Evolutionary conservation across 2,329 filamentous ascomycete species (phyloP).

Genomic region (Chaetomiaceae sp.): DNA sequence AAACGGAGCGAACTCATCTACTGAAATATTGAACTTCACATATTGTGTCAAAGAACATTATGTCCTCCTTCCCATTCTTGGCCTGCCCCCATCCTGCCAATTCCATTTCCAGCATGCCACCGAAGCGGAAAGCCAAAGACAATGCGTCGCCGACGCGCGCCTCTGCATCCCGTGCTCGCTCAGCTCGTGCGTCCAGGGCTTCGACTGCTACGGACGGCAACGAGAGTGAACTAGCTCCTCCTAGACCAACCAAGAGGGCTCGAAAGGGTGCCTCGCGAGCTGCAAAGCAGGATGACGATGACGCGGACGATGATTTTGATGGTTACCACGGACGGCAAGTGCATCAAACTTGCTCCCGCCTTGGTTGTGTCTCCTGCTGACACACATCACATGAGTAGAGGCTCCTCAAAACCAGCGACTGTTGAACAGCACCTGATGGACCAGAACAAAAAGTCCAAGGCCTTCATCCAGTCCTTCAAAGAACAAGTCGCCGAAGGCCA

Average conservation of each 20-base stretch:
- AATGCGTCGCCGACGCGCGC: background rate
- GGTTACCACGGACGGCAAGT: background rate
- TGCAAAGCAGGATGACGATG: constrained; percentile 5
- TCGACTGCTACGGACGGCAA: background rate
- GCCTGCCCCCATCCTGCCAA: background rate
- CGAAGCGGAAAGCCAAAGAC: constrained; percentile 18
- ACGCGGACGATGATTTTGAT: constrained; percentile 6
- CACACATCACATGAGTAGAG: background rate
- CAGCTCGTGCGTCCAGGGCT: background rate
- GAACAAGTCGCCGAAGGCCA: constrained; percentile 22
- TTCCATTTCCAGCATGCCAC: constrained; percentile 13
- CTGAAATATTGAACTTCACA: too few relatives aligned
- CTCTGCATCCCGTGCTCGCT: background rate
- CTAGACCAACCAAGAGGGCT: constrained; percentile 5
- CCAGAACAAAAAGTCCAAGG: constrained; percentile 28
- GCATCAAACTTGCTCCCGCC: background rate
- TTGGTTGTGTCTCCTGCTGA: background rate
- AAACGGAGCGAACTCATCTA: too few relatives aligned
- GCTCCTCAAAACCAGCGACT: constrained; percentile 14
- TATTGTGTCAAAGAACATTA: too few relatives aligned
- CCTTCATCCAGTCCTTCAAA: constrained; percentile 28
- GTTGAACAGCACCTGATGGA: constrained; percentile 29
- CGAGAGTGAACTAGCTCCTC: background rate
- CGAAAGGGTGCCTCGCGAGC: background rate
- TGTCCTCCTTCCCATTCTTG: constrained; percentile 1